These are phyloP conservation scores for Cyclotella distinguenda DNA, from an alignment of 108 stramenopile genomes.

Conservation along the genomic window DNA sequence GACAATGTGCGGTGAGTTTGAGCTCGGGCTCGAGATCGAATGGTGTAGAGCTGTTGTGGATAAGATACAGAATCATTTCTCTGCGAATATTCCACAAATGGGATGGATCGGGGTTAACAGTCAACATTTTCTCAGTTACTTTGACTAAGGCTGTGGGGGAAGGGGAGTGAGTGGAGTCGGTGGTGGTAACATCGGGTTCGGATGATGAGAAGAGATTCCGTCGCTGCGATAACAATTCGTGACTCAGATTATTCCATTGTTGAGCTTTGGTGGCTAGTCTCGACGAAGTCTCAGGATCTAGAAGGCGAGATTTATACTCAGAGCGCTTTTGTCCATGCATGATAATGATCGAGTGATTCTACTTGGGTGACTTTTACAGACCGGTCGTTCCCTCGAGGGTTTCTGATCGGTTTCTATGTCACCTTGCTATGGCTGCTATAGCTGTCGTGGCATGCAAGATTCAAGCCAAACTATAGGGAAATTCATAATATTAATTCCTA, in stretches of 20 bases:
- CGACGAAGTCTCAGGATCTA: slow-evolving; percentile 56
- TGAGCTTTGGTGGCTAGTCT: slow-evolving; percentile 66
- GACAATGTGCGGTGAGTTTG: slow-evolving; percentile 71
- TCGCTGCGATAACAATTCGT: slow-evolving; percentile 49
- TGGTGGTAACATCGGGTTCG: not conserved
- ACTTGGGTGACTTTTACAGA: too few relatives aligned
- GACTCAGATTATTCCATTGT: slow-evolving; percentile 70
- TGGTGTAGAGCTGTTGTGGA: slow-evolving; percentile 7
- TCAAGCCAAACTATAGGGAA: too few relatives aligned
- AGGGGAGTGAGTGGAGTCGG: slow-evolving; percentile 10
- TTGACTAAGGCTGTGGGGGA: slow-evolving; percentile 49
- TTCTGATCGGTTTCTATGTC: too few relatives aligned
- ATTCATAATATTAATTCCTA: too few relatives aligned
- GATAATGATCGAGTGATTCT: too few relatives aligned
- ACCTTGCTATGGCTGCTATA: too few relatives aligned
- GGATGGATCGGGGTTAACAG: slow-evolving; percentile 92
- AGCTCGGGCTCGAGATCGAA: slow-evolving; percentile 49
- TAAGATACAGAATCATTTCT: slow-evolving; percentile 54
- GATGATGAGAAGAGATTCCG: slow-evolving; percentile 19
- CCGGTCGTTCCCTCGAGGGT: too few relatives aligned
- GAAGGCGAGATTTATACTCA: slow-evolving; percentile 74
- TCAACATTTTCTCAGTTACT: slow-evolving; percentile 79
- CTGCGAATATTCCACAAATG: slow-evolving; percentile 96
- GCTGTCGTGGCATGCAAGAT: too few relatives aligned
- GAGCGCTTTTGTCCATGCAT: slow-evolving; percentile 84